Evolutionary conservation across 352 stramenopile genomes (phyloP), one percentile per base, ranked within the genome.

Genomic region (Globisporangium iwayamae): DNA sequence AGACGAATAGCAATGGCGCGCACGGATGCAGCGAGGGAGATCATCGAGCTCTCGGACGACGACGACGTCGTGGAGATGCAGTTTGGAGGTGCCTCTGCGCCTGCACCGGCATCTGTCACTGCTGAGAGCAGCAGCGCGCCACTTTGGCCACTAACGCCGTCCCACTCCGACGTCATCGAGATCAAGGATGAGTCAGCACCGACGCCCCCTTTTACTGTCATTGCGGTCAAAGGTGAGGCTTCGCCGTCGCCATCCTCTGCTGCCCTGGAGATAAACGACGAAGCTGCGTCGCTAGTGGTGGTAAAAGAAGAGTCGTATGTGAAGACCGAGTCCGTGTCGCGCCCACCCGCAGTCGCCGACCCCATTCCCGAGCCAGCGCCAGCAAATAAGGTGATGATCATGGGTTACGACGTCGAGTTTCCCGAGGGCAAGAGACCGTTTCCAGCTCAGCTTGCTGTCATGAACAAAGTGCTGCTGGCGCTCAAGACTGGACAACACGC

Each of bases 331-430:
- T 41, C 60, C 32, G 10, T 25, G 18, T 16, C 3, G 9, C 38
- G 9, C 16, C 30, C 30, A 8, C 28, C 28, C 2, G 14, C 18
- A 18, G 4, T 38, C 9, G 16, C 16, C 3, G 51, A 22, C 6
- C 7, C 16, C 2, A 41, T 9, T 18, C 10, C 20, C 9, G 59
- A 63, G 20, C 39, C 61, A 4, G 16, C 47, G 14, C 55, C 55
- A 1, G 34, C 56, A 14, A 70, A 66, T 14, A 60, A 65, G 10
- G 69, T 90, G 56, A 81, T 94, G 78, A 89, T 96, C 69, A 94
- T 93, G 84, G 87, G 87, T 59, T 93, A 93, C 78, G 75, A 69
- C 57, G 83, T 96, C 10, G 80, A 73, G 41, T 96, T 96, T 63
- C 84, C 87, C 0, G 67, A 70, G 13, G 85, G 84, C 61, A 96